A percentile compares a stretch with the other conserved stretches of the same genome.
These are phyloP conservation scores for Carex sylvatica DNA, from an alignment of 202 grass and related monocot species.

Conservation along the genomic window DNA sequence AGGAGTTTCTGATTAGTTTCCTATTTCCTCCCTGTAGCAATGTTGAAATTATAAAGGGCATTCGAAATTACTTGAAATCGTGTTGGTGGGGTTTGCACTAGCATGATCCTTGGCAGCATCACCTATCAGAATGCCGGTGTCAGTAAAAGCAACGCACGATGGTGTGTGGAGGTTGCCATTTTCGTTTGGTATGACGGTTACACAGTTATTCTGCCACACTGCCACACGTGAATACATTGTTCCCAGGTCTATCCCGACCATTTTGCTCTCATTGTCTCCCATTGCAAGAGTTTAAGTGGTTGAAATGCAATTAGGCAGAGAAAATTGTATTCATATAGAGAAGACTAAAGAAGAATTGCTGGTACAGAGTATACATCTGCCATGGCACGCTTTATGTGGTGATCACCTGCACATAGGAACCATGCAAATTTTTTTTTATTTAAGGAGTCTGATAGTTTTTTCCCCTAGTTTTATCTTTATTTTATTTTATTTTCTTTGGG, in stretches of 20 bases:
- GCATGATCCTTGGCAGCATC: slow-evolving; percentile 79
- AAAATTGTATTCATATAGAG: neutral
- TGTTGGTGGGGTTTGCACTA: slow-evolving; percentile 76
- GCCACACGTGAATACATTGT: slow-evolving; percentile 82
- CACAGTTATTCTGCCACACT: slow-evolving; percentile 70
- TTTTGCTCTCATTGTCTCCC: neutral
- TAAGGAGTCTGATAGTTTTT: neutral
- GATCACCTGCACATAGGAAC: neutral
- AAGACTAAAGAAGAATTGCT: neutral
- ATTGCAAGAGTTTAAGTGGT: neutral
- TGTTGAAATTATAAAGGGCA: neutral
- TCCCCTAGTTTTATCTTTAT: neutral
- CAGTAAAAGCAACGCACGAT: slow-evolving; percentile 74
- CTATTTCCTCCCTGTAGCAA: neutral
- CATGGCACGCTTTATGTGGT: neutral
- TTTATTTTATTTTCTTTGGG: neutral
- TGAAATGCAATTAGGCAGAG: neutral
- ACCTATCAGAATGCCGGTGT: slow-evolving; percentile 73
- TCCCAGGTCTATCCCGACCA: slow-evolving; percentile 67
- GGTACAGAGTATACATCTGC: neutral
- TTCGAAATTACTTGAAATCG: slow-evolving; percentile 50
- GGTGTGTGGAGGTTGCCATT: slow-evolving; percentile 77
- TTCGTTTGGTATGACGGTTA: slow-evolving; percentile 78
- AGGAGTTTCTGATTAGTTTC: neutral
- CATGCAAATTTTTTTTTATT: neutral